Evolutionary conservation across 805 yeast genomes (phyloP).

Genomic region (Monosporozyma yasuniensis): DNA sequence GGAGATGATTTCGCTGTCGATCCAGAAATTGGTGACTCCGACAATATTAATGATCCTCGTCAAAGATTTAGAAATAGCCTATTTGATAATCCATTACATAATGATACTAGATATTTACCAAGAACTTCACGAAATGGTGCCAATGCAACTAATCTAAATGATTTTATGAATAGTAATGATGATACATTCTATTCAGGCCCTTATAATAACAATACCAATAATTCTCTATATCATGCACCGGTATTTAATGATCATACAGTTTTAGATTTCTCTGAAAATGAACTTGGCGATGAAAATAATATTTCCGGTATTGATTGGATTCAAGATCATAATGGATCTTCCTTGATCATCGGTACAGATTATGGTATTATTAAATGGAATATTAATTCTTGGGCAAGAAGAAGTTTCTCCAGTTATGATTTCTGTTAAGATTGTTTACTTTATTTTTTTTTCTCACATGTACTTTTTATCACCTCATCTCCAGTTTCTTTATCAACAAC

Average conservation of each 20-base stretch:
- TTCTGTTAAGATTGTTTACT: constrained; percentile 27
- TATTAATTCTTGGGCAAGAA: constrained; percentile 53
- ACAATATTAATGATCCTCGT: background rate
- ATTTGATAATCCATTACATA: background rate
- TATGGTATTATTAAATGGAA: constrained; percentile 65
- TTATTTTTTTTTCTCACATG: background rate
- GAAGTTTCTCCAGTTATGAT: constrained; percentile 50
- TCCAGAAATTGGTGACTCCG: background rate
- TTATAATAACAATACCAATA: background rate
- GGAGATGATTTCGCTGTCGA: constrained; percentile 8
- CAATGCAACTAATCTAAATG: background rate
- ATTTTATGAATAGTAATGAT: constrained; percentile 1
- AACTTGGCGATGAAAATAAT: constrained; percentile 35
- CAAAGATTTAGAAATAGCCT: background rate
- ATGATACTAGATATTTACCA: background rate
- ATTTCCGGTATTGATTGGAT: constrained; percentile 57
- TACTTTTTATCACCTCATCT: no score
- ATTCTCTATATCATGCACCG: background rate
- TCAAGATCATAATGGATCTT: constrained; percentile 40
- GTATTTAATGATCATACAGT: background rate
- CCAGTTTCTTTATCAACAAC: background rate
- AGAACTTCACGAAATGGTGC: background rate
- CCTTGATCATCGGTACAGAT: constrained; percentile 52
- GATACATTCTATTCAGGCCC: background rate
- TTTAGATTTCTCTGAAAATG: constrained; percentile 9